A percentile compares a stretch with the other conserved stretches of the same genome.
These are phyloP conservation scores for Multifurca ochricompacta DNA, from an alignment of 768 basidiomycete genomes.

Conservation along the genomic window DNA sequence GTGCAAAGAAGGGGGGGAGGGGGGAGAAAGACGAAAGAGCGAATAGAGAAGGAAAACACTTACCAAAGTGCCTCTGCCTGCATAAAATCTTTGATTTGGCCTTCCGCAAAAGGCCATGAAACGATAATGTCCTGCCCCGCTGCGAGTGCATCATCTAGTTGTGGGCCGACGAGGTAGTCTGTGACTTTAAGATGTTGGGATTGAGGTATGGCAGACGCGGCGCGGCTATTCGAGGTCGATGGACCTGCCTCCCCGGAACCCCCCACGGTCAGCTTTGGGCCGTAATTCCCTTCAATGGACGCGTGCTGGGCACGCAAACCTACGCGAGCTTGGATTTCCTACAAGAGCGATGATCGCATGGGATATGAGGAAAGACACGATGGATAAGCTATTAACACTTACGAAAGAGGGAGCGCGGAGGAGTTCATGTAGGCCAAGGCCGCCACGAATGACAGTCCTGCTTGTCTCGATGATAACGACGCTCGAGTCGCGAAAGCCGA, in stretches of 20 bases:
- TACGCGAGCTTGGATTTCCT: constrained; percentile 79
- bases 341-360: constrained; percentile 12
- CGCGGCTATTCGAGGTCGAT: constrained; percentile 40
- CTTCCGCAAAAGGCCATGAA: constrained; percentile 78
- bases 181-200: constrained; percentile 44
- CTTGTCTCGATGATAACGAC: constrained; percentile 77
- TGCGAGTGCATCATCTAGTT: constrained; percentile 72
- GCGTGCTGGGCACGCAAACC: constrained; percentile 44
- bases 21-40: not conserved
- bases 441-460: constrained; percentile 62
- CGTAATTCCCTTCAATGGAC: constrained; percentile 14
- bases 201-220: constrained; percentile 40
- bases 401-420: constrained; percentile 71
- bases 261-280: constrained; percentile 30
- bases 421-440: constrained; percentile 74
- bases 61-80: constrained; percentile 90
- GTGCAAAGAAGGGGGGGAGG: not conserved
- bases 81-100: constrained; percentile 65
- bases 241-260: constrained; percentile 25
- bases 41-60: constrained; percentile 23
- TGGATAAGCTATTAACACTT: too few species aligned
- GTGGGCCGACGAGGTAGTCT: constrained; percentile 76
- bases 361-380: not conserved
- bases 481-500: constrained; percentile 75
- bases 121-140: constrained; percentile 65